phyloP scores from a whole-genome alignment of 768 basidiomycete species.

The Austroboletus eburneus region DNA sequence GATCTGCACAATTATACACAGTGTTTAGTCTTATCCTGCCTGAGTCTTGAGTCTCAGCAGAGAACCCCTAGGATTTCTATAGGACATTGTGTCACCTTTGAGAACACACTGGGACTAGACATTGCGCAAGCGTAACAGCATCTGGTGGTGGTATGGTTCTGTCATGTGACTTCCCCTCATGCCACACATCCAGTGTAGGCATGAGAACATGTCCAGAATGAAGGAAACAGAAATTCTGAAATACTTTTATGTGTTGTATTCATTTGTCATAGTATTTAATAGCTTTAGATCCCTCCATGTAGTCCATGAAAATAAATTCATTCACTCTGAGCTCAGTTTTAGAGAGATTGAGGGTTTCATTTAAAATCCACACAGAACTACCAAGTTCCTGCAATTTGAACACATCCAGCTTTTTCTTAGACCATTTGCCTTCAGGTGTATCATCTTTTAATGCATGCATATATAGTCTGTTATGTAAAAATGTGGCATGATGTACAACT shows the following conservation, averaged over 20 bases:
- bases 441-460: background rate
- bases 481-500: constrained; percentile 23
- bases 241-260: background rate
- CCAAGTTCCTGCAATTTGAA: constrained; percentile 26
- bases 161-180: too few relatives aligned
- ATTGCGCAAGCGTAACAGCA: too few relatives aligned
- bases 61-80: too few relatives aligned
- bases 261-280: background rate
- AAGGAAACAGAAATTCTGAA: background rate
- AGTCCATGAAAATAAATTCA: background rate
- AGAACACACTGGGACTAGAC: too few relatives aligned
- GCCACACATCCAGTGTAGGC: background rate
- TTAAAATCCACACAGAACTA: constrained; percentile 6
- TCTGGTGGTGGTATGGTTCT: too few relatives aligned
- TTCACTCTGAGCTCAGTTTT: background rate
- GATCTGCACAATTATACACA: too few relatives aligned
- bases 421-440: constrained; percentile 10
- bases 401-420: constrained; percentile 20
- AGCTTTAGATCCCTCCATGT: background rate
- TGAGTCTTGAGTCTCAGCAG: too few relatives aligned
- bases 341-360: background rate
- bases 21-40: too few relatives aligned
- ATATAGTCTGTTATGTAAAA: constrained; percentile 24
- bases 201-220: background rate
- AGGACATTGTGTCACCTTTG: too few relatives aligned